Conservation (phyloP, 2,329 filamentous ascomycete species). For the Ascochyta lentis region DNA sequence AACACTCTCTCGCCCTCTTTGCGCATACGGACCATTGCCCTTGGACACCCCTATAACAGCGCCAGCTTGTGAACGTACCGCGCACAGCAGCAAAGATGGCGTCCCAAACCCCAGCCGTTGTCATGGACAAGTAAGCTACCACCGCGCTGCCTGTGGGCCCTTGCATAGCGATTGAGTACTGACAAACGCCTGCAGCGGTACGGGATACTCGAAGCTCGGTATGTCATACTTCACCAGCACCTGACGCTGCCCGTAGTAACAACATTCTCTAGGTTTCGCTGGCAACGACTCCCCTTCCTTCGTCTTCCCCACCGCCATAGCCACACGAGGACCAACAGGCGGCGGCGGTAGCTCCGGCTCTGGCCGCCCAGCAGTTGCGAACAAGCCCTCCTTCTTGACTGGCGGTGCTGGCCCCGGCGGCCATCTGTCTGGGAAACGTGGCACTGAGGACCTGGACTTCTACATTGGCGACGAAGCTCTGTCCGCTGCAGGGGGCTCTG, state of each 20-base stretch:
- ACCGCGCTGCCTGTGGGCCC: conserved; percentile 34
- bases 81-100: conserved; percentile 70
- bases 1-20: conserved; percentile 32
- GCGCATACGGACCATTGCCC: conserved; percentile 26
- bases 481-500: conserved; percentile 80
- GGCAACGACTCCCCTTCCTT: conserved; percentile 99
- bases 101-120: conserved; percentile 99
- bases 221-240: conserved; percentile 45
- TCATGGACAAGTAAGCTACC: conserved; percentile 99
- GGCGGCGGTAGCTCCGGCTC: conserved; percentile 79
- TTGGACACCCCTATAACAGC: conserved; percentile 31
- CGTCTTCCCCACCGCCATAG: conserved; percentile 98
- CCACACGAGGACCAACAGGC: conserved; percentile 80
- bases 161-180: conserved; percentile 44
- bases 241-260: conserved; percentile 44
- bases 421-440: conserved; percentile 88
- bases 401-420: conserved; percentile 84
- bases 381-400: conserved; percentile 94
- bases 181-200: conserved; percentile 74
- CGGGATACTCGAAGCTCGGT: conserved; percentile 99
- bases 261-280: conserved; percentile 76
- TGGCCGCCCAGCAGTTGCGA: conserved; percentile 86
- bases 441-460: conserved; percentile 97
- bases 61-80: conserved; percentile 31
- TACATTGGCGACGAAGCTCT: conserved; percentile 98